A percentile compares a stretch with the other conserved stretches of the same genome.
Conservation (phyloP, 2,329 filamentous ascomycete species). For the Alternaria infectoria region DNA sequence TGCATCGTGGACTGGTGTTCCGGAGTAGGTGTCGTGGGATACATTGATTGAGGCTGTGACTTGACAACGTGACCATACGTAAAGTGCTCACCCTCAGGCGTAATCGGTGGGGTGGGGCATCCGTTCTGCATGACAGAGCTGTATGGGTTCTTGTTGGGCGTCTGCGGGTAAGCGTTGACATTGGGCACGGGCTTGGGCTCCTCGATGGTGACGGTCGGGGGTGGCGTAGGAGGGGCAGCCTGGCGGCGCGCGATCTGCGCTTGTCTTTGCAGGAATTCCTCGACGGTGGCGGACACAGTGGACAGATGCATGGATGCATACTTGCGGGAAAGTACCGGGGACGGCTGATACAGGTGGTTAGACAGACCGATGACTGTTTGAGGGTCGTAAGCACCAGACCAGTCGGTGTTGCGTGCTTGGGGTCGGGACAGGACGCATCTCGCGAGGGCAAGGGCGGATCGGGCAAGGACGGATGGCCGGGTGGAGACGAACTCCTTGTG, state of each 20-base stretch:
- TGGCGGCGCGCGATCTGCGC: slow-evolving; percentile 58
- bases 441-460: slow-evolving; percentile 83
- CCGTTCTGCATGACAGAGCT: slow-evolving; percentile 70
- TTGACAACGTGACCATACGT: slow-evolving; percentile 39
- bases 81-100: slow-evolving; percentile 66
- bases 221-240: slow-evolving; percentile 62
- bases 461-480: slow-evolving; percentile 87
- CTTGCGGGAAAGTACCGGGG: slow-evolving; percentile 70
- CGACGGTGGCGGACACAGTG: slow-evolving; percentile 67
- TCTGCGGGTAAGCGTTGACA: slow-evolving; percentile 66
- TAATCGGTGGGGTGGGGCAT: slow-evolving; percentile 85
- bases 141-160: slow-evolving; percentile 77
- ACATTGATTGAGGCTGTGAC: slow-evolving; percentile 34
- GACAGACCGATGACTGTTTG: slow-evolving; percentile 69
- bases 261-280: slow-evolving; percentile 68
- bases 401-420: slow-evolving; percentile 77
- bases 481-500: slow-evolving; percentile 96
- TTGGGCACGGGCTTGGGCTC: slow-evolving; percentile 54
- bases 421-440: slow-evolving; percentile 83
- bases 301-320: slow-evolving; percentile 71
- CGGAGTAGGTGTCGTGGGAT: slow-evolving; percentile 48
- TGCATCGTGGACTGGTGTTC: slow-evolving; percentile 39
- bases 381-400: slow-evolving; percentile 74
- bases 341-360: slow-evolving; percentile 70
- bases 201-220: slow-evolving; percentile 60